Percentiles rank a stretch among this genome's conserved stretches.
Evolutionary conservation across 768 basidiomycete genomes (phyloP).

Genomic region (Termitomyces sp.): DNA sequence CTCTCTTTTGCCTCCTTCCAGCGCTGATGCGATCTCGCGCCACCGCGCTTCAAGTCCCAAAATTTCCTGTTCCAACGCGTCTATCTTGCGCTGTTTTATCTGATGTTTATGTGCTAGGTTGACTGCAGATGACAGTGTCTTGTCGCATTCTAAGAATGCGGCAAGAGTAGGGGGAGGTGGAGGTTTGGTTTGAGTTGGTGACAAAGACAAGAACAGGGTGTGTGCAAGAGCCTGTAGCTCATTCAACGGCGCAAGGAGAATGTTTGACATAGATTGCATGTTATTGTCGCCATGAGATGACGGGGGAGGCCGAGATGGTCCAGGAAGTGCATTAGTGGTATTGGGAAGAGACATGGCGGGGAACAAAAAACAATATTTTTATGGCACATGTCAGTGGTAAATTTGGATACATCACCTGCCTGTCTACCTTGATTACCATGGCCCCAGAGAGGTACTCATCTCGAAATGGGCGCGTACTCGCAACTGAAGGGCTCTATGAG

Average conservation of each 20-base stretch:
- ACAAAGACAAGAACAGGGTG: slow-evolving; percentile 70
- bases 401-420: neutral
- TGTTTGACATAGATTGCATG: slow-evolving; percentile 53
- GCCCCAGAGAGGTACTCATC: slow-evolving; percentile 5
- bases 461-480: slow-evolving; percentile 24
- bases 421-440: slow-evolving; percentile 6
- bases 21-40: slow-evolving; percentile 63
- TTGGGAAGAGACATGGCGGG: slow-evolving; percentile 15
- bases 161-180: slow-evolving; percentile 58
- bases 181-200: slow-evolving; percentile 61
- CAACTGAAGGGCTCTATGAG: slow-evolving; percentile 43
- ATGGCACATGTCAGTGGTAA: no score
- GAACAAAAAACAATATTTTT: slow-evolving; percentile 12
- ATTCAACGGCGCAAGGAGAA: slow-evolving; percentile 60
- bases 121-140: slow-evolving; percentile 62
- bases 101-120: slow-evolving; percentile 70
- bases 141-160: slow-evolving; percentile 63
- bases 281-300: slow-evolving; percentile 8
- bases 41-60: slow-evolving; percentile 64
- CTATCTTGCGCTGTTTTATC: slow-evolving; percentile 71
- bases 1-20: slow-evolving; percentile 66
- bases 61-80: slow-evolving; percentile 69
- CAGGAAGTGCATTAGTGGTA: slow-evolving; percentile 10
- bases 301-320: slow-evolving; percentile 10
- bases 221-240: slow-evolving; percentile 64